Evolutionary conservation across 1,139 yeast genomes (phyloP), one percentile per base, ranked within the genome.

Genomic region (Yamadazyma mexicana): DNA sequence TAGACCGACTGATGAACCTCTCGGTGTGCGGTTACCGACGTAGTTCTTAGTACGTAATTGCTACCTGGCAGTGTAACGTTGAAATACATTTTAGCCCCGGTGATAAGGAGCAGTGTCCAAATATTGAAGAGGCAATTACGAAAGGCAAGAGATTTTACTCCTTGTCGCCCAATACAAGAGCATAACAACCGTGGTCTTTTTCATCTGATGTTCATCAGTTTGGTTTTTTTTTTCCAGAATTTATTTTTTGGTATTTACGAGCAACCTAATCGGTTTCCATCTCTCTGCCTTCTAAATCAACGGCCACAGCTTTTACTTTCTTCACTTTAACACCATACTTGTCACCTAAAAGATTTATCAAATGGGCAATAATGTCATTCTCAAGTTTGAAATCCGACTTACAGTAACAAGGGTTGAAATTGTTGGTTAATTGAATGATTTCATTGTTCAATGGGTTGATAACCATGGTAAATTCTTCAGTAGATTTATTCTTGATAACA

Each of bases 361-460:
- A 69, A 45, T 79, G 76, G 46, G 70, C 62, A 22, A 71, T 66
- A 40, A 71, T 64, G 9, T 63, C 60, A 36, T 74, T 75, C 36
- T 69, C 58, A 43, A 84, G 62, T 58, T 78, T 77, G 62, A 66
- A 79, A 37, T 77, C 69, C 23, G 96, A 87, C 58, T 89, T 96
- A 37, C 87, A 84, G 89, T 94, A 91, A 49, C 89, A 81, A 48
- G 96, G 89, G 40, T 78, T 75, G 42, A 79, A 69, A 16, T 82
- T 73, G 51, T 76, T 73, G 29, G 94, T 79, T 49, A 91, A 73
- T 59, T 95, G 78, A 44, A 89, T 62, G 18, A 86, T 69, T 58
- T 86, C 92, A 35, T 55, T 53, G 34, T 50, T 51, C 25, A 43
- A 35, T 20, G 55, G 47, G 46, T 62, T 61, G 34, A 68, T 54